These are phyloP conservation scores for Quillaja saponaria DNA, from an alignment of 306 rosid genomes.

Conservation along the genomic window DNA sequence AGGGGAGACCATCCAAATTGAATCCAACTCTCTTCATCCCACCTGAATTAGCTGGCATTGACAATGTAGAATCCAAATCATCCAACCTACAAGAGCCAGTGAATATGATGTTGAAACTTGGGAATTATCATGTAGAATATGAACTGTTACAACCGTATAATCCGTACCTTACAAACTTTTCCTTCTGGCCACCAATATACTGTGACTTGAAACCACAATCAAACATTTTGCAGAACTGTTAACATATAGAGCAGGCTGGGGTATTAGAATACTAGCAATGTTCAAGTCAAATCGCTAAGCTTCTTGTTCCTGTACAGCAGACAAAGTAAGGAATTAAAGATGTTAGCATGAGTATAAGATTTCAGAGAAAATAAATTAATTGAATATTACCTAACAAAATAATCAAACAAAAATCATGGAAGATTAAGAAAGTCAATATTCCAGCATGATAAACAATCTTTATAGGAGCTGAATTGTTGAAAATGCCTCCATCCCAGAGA, in stretches of 20 bases:
- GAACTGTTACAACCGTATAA: neutral
- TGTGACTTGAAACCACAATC: constrained; percentile 47
- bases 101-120: too few relatives aligned
- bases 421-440: too few relatives aligned
- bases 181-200: constrained; percentile 50
- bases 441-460: too few relatives aligned
- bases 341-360: too few relatives aligned
- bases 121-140: too few relatives aligned
- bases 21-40: constrained; percentile 59
- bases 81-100: constrained; percentile 81
- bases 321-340: neutral
- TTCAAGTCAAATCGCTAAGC: constrained; percentile 26
- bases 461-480: too few relatives aligned
- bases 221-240: constrained; percentile 43
- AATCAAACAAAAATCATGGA: too few relatives aligned
- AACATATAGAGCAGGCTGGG: constrained; percentile 29
- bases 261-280: constrained; percentile 24
- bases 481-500: too few relatives aligned
- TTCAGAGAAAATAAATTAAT: too few relatives aligned
- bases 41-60: constrained; percentile 36
- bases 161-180: constrained; percentile 56
- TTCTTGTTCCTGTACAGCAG: constrained; percentile 21
- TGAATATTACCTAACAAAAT: neutral
- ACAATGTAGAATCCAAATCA: constrained; percentile 53
- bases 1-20: constrained; percentile 46